Evolutionary conservation across 495 filamentous ascomycete genomes (phyloP).

Genomic region (Podospora sp.): DNA sequence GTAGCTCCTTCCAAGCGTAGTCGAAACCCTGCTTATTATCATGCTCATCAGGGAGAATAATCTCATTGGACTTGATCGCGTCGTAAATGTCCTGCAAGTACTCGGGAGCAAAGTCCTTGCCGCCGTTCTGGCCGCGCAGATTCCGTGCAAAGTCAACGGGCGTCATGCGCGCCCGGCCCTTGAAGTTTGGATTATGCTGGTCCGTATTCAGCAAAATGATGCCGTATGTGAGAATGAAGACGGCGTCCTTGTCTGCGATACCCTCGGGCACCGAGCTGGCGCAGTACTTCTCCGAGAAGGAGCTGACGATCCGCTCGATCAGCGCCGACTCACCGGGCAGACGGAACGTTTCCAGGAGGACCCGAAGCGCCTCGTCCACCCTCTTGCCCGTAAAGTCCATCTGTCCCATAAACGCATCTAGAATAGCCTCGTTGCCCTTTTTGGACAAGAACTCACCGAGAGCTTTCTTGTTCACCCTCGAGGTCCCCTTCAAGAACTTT

Average conservation of each 20-base stretch:
- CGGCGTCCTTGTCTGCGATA: conserved; percentile 86
- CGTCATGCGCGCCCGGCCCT: conserved; percentile 78
- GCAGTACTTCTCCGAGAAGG: conserved; percentile 86
- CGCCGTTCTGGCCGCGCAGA: conserved; percentile 83
- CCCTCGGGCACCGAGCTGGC: conserved; percentile 67
- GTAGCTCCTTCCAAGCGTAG: conserved; percentile 92
- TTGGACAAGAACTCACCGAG: conserved; percentile 94
- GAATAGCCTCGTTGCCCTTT: conserved; percentile 75
- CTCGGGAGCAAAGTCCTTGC: conserved; percentile 79
- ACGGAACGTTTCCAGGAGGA: conserved; percentile 89
- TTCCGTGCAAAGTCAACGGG: conserved; percentile 80
- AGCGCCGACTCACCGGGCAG: conserved; percentile 89
- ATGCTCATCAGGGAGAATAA: conserved; percentile 96
- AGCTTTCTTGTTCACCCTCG: conserved; percentile 83
- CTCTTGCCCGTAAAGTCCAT: conserved; percentile 86
- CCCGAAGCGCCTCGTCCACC: conserved; percentile 85
- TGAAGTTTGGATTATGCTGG: conserved; percentile 91
- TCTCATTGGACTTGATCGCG: conserved; percentile 88
- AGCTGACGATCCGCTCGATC: conserved; percentile 89
- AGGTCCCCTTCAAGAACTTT: conserved; percentile 80
- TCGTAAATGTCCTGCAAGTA: conserved; percentile 89
- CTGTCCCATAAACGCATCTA: conserved; percentile 79
- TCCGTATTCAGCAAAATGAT: conserved; percentile 97
- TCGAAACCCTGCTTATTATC: conserved; percentile 96
- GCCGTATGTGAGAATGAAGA: conserved; percentile 89